Percentiles rank a stretch among this genome's conserved stretches.
These are phyloP conservation scores for Diaporthe ilicicola DNA, from an alignment of 2,329 filamentous ascomycete genomes.

Conservation along the genomic window DNA sequence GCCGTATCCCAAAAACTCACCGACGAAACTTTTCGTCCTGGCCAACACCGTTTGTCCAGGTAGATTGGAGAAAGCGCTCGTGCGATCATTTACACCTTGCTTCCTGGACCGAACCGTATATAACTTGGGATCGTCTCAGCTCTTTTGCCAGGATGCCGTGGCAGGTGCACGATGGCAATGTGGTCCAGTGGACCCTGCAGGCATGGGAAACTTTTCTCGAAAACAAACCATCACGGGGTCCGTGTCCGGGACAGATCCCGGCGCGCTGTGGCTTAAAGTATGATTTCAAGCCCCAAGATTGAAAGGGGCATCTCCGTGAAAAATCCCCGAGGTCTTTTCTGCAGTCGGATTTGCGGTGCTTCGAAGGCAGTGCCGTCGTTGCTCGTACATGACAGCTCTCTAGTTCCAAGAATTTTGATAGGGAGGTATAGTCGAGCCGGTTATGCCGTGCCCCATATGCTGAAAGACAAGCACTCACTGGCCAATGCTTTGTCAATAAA, in stretches of 20 bases:
- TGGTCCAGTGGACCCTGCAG: neutral
- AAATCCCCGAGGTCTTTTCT: neutral
- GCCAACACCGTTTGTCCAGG: neutral
- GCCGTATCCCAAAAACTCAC: neutral
- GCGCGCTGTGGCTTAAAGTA: neutral
- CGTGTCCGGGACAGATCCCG: slow-evolving; percentile 16
- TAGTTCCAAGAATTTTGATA: neutral
- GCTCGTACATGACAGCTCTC: neutral
- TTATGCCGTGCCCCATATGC: neutral
- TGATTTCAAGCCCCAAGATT: neutral
- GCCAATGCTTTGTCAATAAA: neutral
- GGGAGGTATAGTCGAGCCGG: neutral
- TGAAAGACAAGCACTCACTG: neutral
- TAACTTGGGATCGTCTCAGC: neutral
- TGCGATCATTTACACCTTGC: neutral
- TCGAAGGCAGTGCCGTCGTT: neutral
- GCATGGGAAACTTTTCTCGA: neutral
- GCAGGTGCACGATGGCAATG: neutral
- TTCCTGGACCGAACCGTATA: neutral
- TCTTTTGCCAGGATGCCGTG: neutral
- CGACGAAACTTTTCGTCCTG: neutral
- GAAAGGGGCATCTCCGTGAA: neutral
- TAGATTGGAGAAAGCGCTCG: neutral
- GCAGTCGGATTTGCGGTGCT: neutral
- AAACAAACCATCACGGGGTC: slow-evolving; percentile 10